Percentiles rank a stretch among this genome's conserved stretches.
Evolutionary conservation across 257 asterid species (phyloP).

Genomic region (Fraxinus excelsior): DNA sequence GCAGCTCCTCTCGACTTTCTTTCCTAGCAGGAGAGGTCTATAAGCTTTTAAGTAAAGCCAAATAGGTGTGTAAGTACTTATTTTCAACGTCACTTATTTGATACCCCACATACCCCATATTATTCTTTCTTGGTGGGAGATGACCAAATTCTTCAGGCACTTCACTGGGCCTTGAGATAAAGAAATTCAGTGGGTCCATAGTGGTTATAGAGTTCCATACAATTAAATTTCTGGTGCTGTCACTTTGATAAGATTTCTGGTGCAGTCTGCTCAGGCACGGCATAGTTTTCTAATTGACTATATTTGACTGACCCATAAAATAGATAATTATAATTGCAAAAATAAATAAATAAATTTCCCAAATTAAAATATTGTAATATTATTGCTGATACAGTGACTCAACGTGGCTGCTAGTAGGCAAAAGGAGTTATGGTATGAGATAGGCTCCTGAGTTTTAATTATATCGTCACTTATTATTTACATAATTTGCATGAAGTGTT

Average conservation of each 20-base stretch:
- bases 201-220: neutral
- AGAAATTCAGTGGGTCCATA: neutral
- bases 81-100: neutral
- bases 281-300: neutral
- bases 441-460: too few species aligned
- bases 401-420: neutral
- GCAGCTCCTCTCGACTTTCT: neutral
- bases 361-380: neutral
- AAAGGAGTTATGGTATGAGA: neutral
- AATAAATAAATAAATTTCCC: neutral
- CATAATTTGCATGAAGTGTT: neutral
- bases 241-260: neutral
- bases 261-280: neutral
- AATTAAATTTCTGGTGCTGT: neutral
- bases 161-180: neutral
- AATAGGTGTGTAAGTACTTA: too few species aligned
- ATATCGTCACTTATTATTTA: too few species aligned
- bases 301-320: neutral
- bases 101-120: neutral
- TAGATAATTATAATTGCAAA: neutral
- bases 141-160: neutral
- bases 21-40: neutral
- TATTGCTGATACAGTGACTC: neutral
- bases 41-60: too few species aligned
- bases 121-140: neutral